phyloP scores from a whole-genome alignment of 345 rosid species.

The Heritiera littoralis region DNA sequence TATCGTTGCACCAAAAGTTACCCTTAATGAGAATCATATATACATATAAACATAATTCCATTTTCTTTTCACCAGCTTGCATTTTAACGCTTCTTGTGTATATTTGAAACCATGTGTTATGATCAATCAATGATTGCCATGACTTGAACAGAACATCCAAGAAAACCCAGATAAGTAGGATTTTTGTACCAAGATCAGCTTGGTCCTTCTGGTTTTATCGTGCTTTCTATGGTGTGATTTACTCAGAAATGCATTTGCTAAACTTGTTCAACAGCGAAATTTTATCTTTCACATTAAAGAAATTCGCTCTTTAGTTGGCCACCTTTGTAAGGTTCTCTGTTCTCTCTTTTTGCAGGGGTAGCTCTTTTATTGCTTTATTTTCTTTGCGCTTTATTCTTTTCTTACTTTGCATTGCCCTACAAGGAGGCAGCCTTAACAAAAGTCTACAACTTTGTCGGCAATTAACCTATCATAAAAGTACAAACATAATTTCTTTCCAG shows the following conservation, averaged over 20 bases:
- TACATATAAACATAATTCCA: too few species aligned
- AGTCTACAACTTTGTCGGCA: neutral
- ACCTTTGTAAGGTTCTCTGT: neutral
- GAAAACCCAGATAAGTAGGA: too few species aligned
- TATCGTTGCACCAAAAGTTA: too few species aligned
- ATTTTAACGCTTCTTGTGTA: neutral
- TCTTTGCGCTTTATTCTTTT: neutral
- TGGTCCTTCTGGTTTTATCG: neutral
- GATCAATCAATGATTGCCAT: too few species aligned
- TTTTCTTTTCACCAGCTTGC: too few species aligned
- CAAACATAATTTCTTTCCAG: neutral
- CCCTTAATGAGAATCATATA: too few species aligned
- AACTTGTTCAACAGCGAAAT: neutral
- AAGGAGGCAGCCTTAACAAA: neutral
- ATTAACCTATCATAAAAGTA: neutral
- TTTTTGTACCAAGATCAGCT: too few species aligned
- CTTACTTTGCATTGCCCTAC: neutral
- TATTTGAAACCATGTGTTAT: neutral
- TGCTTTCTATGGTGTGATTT: too few species aligned
- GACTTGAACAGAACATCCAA: too few species aligned
- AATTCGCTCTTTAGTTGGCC: neutral
- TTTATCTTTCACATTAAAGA: neutral
- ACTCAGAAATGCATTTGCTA: neutral
- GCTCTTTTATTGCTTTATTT: neutral
- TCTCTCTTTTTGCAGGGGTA: neutral